Evolutionary conservation across 805 yeast genomes (phyloP), one percentile per base, ranked within the genome.

Genomic region (Saccharomycopsis sp.): DNA sequence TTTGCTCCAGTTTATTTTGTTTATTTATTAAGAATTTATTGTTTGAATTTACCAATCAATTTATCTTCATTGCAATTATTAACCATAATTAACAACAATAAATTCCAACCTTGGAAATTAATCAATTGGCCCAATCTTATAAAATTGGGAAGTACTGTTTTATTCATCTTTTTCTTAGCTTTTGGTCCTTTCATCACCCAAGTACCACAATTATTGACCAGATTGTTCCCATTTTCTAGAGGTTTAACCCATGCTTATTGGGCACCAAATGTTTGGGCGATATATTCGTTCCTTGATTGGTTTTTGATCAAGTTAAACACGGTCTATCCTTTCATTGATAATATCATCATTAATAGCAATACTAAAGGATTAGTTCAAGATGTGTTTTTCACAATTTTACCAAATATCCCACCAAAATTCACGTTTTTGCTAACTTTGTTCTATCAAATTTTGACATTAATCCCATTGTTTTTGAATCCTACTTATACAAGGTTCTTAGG

Each of bases 181-280:
- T 85, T 88, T 63, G 80, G 68, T 1, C 97, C 97, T 1, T 88
- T 88, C 53, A 58, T 71, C 5, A 66, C 67, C 1, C 82, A 76
- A 26, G 52, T 82, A 36, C 79, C 82, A 0, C 74, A 84, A 46
- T 59, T 92, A 14, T 36, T 85, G 6, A 54, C 62, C 4, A 67
- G 98, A 34, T 61, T 92, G 25, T 92, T 92, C 61, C 98, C 98
- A 4, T 89, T 89, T 56, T 80, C 94, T 37, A 69, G 97, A 56
- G 97, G 97, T 1, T 67, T 92, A 28, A 92, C 96, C 3, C 98
- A 92, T 60, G 96, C 97, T 0, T 92, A 92, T 61, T 92, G 98
- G 97, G 97, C 98, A 1, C 97, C 99, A 13, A 92, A 92, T 53
- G 65, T 87, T 35, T 92, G 99, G 99, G 96, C 98, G 0, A 51